Base-by-base conservation (phyloP, 768 basidiomycete species). In the Lyophyllum semitale region DNA sequence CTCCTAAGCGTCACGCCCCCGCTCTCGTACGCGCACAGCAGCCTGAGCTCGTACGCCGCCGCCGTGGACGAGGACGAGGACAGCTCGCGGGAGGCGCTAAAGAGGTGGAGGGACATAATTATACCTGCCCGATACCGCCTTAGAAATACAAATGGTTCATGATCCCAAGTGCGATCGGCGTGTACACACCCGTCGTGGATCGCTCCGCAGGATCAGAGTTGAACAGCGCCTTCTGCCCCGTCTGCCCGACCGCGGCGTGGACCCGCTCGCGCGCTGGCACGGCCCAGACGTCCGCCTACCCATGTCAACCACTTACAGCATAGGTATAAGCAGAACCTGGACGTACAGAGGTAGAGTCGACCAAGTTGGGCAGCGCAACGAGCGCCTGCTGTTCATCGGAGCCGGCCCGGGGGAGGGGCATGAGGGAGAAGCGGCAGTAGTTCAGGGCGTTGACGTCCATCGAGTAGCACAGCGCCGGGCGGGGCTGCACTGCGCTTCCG, bases 381-480 rank as follows among this genome's bases (percentile, higher is more conserved):
- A 94, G 71, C 1, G 83, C 87, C 62, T 63, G 57, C 60, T 62
- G 43, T 37, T 53, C 55, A 8, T 53, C 55, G 43, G 48, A 60
- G 1, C 48, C 50, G 4, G 25, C 18, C n/a, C 37, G 12, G 25
- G 45, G 60, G 61, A 57, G 50, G 29, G 35, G 62, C 29, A 89
- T 66, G 2, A 98, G 74, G 7, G 91, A 89, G 70, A 97, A 95
- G 2, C 89, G 84, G 71, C 96, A 98, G 68, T 89, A 98, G 65
- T 96, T 97, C 52, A 98, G 78, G 1, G 96, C 87, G 66, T 99
- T 99, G 55, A 95, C 87, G 63, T 94, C 91, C 68, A 98, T 72
- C 0, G 89, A 88, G 62, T 87, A 88, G 11, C 72, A 66, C 3
- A 91, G 68, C 7, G 66, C 55, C 3, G 90, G 89, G 0, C 71